Conservation (phyloP, 345 rosid species). For the Populus ilicifolia region DNA sequence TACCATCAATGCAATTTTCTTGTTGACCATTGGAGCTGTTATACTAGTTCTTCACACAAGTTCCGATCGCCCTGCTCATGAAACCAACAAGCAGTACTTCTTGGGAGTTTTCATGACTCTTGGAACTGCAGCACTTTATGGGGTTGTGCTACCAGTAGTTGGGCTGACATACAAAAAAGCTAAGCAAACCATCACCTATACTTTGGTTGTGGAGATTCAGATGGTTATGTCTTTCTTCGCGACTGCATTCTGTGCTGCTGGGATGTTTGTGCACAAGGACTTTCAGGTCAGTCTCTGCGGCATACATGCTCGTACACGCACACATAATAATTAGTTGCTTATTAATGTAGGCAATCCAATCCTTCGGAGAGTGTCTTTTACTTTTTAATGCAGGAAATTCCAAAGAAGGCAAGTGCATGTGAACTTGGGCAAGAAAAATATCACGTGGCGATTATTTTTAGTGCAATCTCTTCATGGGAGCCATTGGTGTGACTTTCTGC, state of each 20-base stretch:
- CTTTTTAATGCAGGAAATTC: constrained; percentile 25
- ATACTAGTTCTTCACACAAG: constrained; percentile 31
- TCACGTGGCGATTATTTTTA: constrained; percentile 16
- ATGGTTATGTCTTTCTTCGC: constrained; percentile 35
- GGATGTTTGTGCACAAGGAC: constrained; percentile 31
- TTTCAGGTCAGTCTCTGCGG: constrained; percentile 11
- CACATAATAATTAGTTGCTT: background rate
- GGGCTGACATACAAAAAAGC: constrained; percentile 29
- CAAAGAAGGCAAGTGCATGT: constrained; percentile 19
- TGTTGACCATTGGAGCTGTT: constrained; percentile 22
- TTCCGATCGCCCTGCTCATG: constrained; percentile 23
- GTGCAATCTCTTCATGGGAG: constrained; percentile 37
- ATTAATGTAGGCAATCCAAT: background rate
- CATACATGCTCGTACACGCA: background rate
- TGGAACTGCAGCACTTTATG: constrained; percentile 27
- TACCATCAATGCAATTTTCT: constrained; percentile 18
- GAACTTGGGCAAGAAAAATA: constrained; percentile 22
- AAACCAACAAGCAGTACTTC: constrained; percentile 17
- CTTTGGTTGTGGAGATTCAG: constrained; percentile 35
- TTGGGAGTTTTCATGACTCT: constrained; percentile 28
- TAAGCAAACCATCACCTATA: constrained; percentile 19
- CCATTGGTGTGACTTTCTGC: constrained; percentile 24
- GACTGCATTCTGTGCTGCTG: constrained; percentile 25
- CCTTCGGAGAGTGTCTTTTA: background rate
- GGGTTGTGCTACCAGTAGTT: constrained; percentile 30